Evolutionary conservation across 2,329 filamentous ascomycete genomes (phyloP).

Genomic region (Stromatinia cepivora): DNA sequence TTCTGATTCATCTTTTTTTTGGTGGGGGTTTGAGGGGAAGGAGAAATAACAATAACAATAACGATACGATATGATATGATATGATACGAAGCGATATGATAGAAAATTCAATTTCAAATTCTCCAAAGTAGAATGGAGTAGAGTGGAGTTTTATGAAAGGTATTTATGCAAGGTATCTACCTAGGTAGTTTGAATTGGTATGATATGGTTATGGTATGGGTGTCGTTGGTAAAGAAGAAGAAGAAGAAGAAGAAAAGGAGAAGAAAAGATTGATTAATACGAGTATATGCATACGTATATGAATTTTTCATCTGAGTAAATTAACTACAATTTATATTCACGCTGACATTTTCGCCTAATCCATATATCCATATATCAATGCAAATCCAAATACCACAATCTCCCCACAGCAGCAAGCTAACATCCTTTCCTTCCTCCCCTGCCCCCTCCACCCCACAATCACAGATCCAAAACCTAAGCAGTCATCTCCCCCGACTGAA

Average conservation of each 20-base stretch:
- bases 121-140: too few relatives aligned
- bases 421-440: not conserved
- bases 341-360: too few relatives aligned
- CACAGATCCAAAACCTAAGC: slow-evolving; percentile 26
- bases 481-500: slow-evolving; percentile 34
- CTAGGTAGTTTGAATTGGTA: not conserved
- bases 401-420: not conserved
- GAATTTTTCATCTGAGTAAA: not conserved
- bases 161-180: too few relatives aligned
- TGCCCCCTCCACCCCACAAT: not conserved
- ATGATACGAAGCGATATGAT: too few relatives aligned
- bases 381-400: not conserved
- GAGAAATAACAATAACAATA: too few relatives aligned
- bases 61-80: too few relatives aligned
- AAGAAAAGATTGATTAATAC: not conserved
- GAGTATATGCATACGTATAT: not conserved
- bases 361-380: not conserved
- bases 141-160: too few relatives aligned
- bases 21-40: too few relatives aligned
- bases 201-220: not conserved
- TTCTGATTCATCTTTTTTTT: too few relatives aligned
- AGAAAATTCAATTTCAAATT: too few relatives aligned
- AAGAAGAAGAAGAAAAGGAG: too few relatives aligned
- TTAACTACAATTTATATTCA: not conserved
- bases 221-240: too few relatives aligned